Percentiles rank a stretch among this genome's conserved stretches.
Conservation (phyloP, 345 rosid genomes). For the Punica granatum region DNA sequence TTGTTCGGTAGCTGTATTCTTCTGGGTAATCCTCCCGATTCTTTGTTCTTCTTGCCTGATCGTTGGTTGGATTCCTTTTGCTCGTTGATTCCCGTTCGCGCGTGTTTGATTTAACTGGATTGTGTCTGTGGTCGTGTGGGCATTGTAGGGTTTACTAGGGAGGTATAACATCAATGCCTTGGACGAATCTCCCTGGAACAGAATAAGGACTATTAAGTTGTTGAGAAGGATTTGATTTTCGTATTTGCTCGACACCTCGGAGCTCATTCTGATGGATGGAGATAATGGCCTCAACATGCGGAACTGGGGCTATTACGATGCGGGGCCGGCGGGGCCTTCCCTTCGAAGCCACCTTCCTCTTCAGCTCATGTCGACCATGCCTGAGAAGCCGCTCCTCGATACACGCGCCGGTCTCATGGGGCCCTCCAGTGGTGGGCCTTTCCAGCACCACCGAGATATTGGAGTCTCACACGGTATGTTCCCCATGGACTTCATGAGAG, state of each 20-base stretch:
- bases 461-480: constrained; percentile 7
- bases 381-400: constrained; percentile 13
- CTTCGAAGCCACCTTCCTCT: constrained; percentile 19
- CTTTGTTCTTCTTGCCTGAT: not conserved
- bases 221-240: not conserved
- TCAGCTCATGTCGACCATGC: constrained; percentile 19
- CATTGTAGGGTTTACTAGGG: constrained; percentile 11
- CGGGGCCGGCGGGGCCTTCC: constrained; percentile 6
- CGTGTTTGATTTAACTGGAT: constrained; percentile 1
- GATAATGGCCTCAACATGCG: constrained; percentile 21
- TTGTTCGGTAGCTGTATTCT: not conserved
- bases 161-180: constrained; percentile 7
- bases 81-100: not conserved
- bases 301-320: constrained; percentile 28
- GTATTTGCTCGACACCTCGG: not conserved
- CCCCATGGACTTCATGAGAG: constrained; percentile 18
- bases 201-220: constrained; percentile 3
- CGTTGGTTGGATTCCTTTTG: constrained; percentile 1
- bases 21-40: constrained; percentile 9
- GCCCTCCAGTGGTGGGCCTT: constrained; percentile 6
- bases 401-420: constrained; percentile 16
- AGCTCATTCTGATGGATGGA: constrained; percentile 15
- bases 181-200: constrained; percentile 9
- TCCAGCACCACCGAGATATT: constrained; percentile 15
- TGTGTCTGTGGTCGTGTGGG: constrained; percentile 1